Evolutionary conservation across 441 rosid species (phyloP), one percentile per base, ranked within the genome.

Genomic region (Syzygium syzygioides): DNA sequence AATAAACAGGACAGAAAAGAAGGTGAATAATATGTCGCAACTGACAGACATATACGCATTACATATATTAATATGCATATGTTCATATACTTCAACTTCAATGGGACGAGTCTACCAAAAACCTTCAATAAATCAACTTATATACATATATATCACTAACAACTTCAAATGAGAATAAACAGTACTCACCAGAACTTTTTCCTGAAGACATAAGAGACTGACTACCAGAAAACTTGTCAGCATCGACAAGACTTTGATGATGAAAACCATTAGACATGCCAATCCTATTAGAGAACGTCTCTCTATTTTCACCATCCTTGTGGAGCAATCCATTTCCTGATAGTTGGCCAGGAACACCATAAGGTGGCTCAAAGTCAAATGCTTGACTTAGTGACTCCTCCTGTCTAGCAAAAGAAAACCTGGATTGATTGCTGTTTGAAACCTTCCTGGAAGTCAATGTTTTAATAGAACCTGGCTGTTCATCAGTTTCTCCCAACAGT

Each of bases 361-460:
- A 85, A 50, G 92, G 34, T 59, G 90, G 89, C 88, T 83, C 89
- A 32, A 87, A 85, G 84, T 87, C 89, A 89, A 90, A 91, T 71
- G 87, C 80, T 85, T 89, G 93, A 90, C 89, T 86, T 80, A 57
- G 87, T 19, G 91, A 88, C 76, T 90, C 94, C 50, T 92, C 95
- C 89, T 93, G 95, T 89, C 95, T 95, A 45, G 96, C 94, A 92
- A 95, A 94, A 68, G 95, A 94, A 90, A 95, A 95, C 91, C 94
- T 91, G 28, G 95, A 95, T 76, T 95, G 95, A 76, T 85, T 90
- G 89, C 89, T 89, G 86, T 91, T 91, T 85, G 87, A 87, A 60
- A 88, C 90, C 83, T 92, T 91, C 89, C 91, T 56, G 88, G 85
- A 90, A 89, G 87, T 92, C 57, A 92, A 87, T 60, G 89, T 86